Conservation (phyloP, 164 flowering plant species). For the Stephania cephalantha region DNA sequence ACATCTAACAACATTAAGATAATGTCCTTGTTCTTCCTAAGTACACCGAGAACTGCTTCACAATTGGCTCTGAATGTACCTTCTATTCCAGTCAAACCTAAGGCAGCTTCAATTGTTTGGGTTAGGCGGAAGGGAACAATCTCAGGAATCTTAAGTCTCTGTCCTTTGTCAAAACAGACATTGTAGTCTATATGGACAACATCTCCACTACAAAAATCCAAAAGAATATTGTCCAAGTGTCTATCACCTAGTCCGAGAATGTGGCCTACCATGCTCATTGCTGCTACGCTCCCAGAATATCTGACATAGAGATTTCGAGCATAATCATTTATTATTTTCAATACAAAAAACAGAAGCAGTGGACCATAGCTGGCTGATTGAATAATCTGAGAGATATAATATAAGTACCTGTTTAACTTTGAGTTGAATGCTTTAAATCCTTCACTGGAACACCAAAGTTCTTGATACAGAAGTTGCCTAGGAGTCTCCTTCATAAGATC, state of each 20-base stretch:
- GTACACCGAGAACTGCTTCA: conserved; percentile 77
- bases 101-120: conserved; percentile 85
- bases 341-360: background rate
- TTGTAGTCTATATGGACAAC: conserved; percentile 96
- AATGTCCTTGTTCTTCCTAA: conserved; percentile 84
- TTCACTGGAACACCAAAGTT: conserved; percentile 98
- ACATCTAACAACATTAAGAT: conserved; percentile 86
- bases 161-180: conserved; percentile 95
- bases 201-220: conserved; percentile 85
- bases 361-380: background rate
- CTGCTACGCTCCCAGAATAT: conserved; percentile 89
- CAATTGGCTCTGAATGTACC: conserved; percentile 87
- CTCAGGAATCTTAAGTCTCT: conserved; percentile 86
- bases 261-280: conserved; percentile 98
- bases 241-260: conserved; percentile 92
- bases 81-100: conserved; percentile 89
- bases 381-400: background rate
- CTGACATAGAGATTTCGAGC: conserved; percentile 27
- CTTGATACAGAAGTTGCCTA: conserved; percentile 84
- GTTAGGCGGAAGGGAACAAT: conserved; percentile 98
- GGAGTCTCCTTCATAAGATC: conserved; percentile 96
- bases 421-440: conserved; percentile 91
- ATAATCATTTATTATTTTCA: background rate
- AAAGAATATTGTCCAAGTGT: conserved; percentile 92
- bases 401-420: conserved; percentile 67